Base-by-base conservation (phyloP, 441 rosid species). In the Bruguiera hainesii region DNA sequence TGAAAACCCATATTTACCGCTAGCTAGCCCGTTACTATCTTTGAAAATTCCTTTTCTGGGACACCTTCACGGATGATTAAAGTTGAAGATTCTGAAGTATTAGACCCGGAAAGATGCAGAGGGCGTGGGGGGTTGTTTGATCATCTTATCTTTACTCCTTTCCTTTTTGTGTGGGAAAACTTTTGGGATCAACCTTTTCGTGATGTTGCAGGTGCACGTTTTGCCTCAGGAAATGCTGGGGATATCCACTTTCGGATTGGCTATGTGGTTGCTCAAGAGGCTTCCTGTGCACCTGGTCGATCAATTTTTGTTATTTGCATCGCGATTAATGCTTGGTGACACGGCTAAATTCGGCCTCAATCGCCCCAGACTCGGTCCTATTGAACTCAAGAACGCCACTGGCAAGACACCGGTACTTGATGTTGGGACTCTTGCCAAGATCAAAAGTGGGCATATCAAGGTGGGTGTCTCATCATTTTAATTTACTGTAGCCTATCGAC, bases 321-420 rank as follows among this genome's bases (percentile, higher is more conserved):
- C 94, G 0, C 61, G 78, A 28, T 72, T 89, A 48, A 63, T 81
- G 71, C 81, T 91, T 6, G 98, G 94, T 1, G 84, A 89, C 73
- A 87, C 94, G 0, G 64, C 82, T 26, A 77, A 63, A 39, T 57
- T 85, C 15, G 98, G 94, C 39, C 80, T 89, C 56, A 73, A 46
- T 57, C 86, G 96, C 29, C 96, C 96, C 11, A 68, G 78, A 55
- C 78, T 87, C 2, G 97, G 97, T 2, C 98, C 98, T 29, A 80
- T 91, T 20, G 80, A 86, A 72, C 86, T 85, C 60, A 89, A 89
- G 72, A 80, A 53, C 63, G 63, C 61, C 61, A 75, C 86, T 0
- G 94, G 96, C 20, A 91, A 89, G 79, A 91, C 98, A 20, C 98
- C 96, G 2, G 94, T 91, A 25, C 64, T 91, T 66, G 97, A 91